A percentile compares a stretch with the other conserved stretches of the same genome.
Conservation (phyloP, 306 rosid genomes). For the Castanea sativa region DNA sequence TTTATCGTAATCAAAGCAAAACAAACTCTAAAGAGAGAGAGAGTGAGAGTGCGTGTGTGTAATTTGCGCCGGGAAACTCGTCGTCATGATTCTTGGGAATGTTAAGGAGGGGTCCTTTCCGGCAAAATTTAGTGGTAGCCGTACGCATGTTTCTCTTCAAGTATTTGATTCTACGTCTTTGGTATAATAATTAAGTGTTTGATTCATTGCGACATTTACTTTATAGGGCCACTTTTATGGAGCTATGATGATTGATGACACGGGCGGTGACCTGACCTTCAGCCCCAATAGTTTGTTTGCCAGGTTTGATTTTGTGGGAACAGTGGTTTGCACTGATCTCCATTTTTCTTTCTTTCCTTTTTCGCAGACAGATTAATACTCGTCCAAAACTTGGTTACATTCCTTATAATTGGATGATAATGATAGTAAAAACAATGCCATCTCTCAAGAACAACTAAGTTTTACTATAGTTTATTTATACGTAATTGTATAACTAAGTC, state of each 20-base stretch:
- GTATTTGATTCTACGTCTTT: background rate
- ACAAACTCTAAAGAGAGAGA: background rate
- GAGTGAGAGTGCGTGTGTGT: background rate
- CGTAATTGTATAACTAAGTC: too few species aligned
- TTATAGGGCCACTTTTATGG: too few species aligned
- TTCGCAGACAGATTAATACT: too few species aligned
- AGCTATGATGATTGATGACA: background rate
- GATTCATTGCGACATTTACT: background rate
- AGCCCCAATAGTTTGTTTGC: background rate
- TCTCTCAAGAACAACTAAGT: too few species aligned
- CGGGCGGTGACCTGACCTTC: background rate
- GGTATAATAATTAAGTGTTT: too few species aligned
- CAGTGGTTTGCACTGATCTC: background rate
- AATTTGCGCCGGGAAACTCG: background rate
- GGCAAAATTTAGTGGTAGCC: background rate
- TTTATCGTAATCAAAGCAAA: background rate
- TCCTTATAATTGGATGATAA: too few species aligned
- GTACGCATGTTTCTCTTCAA: background rate
- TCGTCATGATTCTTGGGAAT: background rate
- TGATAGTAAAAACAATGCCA: too few species aligned
- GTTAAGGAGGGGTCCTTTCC: background rate
- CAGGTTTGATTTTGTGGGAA: background rate
- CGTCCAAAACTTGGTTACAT: too few species aligned
- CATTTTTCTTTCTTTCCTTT: too few species aligned
- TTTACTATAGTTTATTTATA: too few species aligned